phyloP scores from a whole-genome alignment of 495 filamentous ascomycete genomes.

The Xylaria palmicola region DNA sequence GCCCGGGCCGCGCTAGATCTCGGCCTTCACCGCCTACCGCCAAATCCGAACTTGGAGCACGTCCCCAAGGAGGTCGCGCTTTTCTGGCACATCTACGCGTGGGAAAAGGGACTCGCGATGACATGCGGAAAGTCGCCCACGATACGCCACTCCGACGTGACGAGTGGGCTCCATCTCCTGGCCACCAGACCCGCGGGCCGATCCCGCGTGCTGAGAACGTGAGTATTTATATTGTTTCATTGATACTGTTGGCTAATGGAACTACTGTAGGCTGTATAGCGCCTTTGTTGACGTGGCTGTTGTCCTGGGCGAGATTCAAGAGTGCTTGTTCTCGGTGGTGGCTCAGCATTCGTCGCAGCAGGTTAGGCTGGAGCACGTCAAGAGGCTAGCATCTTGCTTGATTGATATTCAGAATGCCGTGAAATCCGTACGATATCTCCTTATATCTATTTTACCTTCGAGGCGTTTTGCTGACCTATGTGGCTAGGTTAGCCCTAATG shows the following conservation, averaged over 20 bases:
- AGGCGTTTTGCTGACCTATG: slow-evolving; percentile 1
- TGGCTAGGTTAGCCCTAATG: slow-evolving; percentile 8
- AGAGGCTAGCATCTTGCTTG: slow-evolving; percentile 15
- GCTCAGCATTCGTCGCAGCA: slow-evolving; percentile 19
- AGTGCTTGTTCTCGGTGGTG: slow-evolving; percentile 21
- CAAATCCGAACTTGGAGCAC: slow-evolving; percentile 28
- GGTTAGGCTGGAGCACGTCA: slow-evolving; percentile 15
- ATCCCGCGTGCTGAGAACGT: slow-evolving; percentile 3
- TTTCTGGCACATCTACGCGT: slow-evolving; percentile 63
- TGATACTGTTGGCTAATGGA: not conserved
- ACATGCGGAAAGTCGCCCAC: slow-evolving; percentile 59
- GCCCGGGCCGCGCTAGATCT: slow-evolving; percentile 23
- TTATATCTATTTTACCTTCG: not conserved
- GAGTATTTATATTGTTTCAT: not conserved
- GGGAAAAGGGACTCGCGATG: slow-evolving; percentile 59
- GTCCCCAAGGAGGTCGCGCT: slow-evolving; percentile 33
- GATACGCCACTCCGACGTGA: slow-evolving; percentile 65
- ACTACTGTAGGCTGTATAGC: slow-evolving; percentile 13
- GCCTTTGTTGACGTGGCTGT: slow-evolving; percentile 20
- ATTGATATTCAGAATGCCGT: slow-evolving; percentile 10
- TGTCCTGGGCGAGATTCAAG: slow-evolving; percentile 23
- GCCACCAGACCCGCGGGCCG: not conserved
- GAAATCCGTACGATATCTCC: slow-evolving; percentile 1
- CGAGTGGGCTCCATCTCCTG: slow-evolving; percentile 19
- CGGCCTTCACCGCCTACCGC: slow-evolving; percentile 23